A percentile compares a stretch with the other conserved stretches of the same genome.
phyloP scores from a whole-genome alignment of 2,329 filamentous ascomycete species.

The Paraconiothyrium brasiliense region DNA sequence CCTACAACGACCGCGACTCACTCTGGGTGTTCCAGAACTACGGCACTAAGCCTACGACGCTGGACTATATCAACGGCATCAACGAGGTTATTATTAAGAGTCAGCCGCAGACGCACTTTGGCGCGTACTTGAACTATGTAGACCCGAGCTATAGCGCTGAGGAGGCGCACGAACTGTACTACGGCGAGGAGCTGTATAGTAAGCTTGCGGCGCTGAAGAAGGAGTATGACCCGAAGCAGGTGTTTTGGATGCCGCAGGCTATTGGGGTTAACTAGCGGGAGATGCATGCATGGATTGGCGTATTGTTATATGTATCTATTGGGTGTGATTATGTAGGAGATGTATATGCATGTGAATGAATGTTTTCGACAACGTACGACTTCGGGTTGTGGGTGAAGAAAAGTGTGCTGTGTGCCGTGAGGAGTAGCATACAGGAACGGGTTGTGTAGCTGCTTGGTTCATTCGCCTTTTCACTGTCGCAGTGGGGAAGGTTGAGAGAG shows the following conservation, averaged over 20 bases:
- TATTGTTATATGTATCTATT: neutral
- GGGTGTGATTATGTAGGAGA: neutral
- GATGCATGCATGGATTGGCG: constrained; percentile 1
- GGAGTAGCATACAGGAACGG: too few relatives aligned
- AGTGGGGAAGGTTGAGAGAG: too few relatives aligned
- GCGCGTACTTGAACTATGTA: constrained; percentile 65
- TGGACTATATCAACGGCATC: constrained; percentile 55
- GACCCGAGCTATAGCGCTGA: constrained; percentile 59
- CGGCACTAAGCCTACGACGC: constrained; percentile 34
- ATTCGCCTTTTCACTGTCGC: too few relatives aligned
- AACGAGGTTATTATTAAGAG: constrained; percentile 50
- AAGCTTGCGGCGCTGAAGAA: constrained; percentile 51
- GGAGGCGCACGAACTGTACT: constrained; percentile 62
- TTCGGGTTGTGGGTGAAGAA: too few relatives aligned
- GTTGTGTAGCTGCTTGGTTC: too few relatives aligned
- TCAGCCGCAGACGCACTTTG: constrained; percentile 54
- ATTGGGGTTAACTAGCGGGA: constrained; percentile 29
- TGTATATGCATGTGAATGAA: neutral
- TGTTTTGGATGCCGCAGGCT: constrained; percentile 52
- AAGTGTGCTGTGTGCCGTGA: too few relatives aligned
- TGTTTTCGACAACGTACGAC: neutral
- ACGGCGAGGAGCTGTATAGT: constrained; percentile 49
- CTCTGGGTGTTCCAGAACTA: constrained; percentile 53
- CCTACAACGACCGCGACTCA: constrained; percentile 48
- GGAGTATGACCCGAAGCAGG: constrained; percentile 50